A percentile compares a stretch with the other conserved stretches of the same genome.
Evolutionary conservation across 1,284 basidiomycete genomes (phyloP).

Genomic region (Rhizopogon parksii): DNA sequence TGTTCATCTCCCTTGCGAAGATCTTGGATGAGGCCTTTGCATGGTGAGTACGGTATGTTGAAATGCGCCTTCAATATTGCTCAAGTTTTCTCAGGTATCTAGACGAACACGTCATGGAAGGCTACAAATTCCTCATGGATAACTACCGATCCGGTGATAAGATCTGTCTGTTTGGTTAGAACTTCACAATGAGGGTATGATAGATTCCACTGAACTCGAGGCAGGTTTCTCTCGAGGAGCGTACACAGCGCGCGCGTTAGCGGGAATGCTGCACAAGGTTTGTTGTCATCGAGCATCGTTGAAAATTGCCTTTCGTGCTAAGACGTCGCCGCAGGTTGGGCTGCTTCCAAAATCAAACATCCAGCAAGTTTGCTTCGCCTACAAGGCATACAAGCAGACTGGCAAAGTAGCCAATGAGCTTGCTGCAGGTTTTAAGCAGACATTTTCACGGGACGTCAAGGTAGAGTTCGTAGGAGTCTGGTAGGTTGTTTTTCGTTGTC

Average conservation of each 20-base stretch:
- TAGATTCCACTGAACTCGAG: background rate
- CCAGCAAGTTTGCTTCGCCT: slow-evolving; percentile 61
- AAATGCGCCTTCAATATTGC: background rate
- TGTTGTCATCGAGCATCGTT: background rate
- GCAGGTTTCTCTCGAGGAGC: slow-evolving; percentile 70
- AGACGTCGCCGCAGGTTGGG: slow-evolving; percentile 37
- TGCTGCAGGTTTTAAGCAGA: slow-evolving; percentile 55
- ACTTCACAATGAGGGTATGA: background rate
- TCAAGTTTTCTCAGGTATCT: slow-evolving; percentile 41
- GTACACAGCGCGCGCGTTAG: slow-evolving; percentile 70
- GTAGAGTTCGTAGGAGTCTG: slow-evolving; percentile 62
- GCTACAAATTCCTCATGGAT: slow-evolving; percentile 64
- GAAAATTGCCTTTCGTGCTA: background rate
- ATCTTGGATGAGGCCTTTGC: slow-evolving; percentile 53
- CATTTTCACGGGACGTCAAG: slow-evolving; percentile 54
- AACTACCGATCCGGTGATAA: slow-evolving; percentile 54
- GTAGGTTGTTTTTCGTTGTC: slow-evolving; percentile 29
- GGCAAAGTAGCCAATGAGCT: slow-evolving; percentile 39
- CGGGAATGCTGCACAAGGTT: slow-evolving; percentile 53
- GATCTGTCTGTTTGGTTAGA: slow-evolving; percentile 54
- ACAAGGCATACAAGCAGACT: slow-evolving; percentile 50
- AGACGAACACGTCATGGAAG: slow-evolving; percentile 54
- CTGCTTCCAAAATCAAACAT: slow-evolving; percentile 52
- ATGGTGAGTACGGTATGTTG: slow-evolving; percentile 35
- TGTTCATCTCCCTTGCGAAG: slow-evolving; percentile 43